phyloP scores from a whole-genome alignment of 2,329 filamentous ascomycete species.

The Colletotrichum musicola region DNA sequence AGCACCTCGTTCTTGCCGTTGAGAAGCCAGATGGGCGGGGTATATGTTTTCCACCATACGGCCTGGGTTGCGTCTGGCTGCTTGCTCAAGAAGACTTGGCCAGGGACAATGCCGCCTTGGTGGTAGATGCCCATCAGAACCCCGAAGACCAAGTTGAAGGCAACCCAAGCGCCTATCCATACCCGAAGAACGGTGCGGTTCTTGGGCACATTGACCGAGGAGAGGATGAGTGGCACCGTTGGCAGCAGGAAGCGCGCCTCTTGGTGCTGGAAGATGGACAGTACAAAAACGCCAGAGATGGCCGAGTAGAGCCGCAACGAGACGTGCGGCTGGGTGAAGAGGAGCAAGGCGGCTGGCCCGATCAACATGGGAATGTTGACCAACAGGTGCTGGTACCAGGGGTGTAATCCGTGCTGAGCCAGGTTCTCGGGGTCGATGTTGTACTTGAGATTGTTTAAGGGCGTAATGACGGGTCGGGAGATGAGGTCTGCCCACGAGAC shows the following conservation, averaged over 20 bases:
- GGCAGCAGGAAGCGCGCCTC: conserved; percentile 84
- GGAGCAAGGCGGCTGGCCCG: conserved; percentile 74
- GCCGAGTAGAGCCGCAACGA: conserved; percentile 79
- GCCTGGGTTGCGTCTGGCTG: conserved; percentile 77
- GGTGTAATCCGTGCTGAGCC: conserved; percentile 81
- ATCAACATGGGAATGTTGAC: conserved; percentile 79
- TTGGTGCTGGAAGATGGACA: conserved; percentile 83
- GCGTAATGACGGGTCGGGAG: conserved; percentile 77
- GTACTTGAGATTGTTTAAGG: conserved; percentile 82
- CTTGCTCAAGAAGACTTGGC: conserved; percentile 79
- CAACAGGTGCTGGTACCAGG: conserved; percentile 81
- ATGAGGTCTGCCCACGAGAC: conserved; percentile 75
- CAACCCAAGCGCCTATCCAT: conserved; percentile 74
- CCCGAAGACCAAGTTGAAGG: conserved; percentile 77
- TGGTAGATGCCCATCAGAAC: conserved; percentile 85
- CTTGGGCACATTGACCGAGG: conserved; percentile 76
- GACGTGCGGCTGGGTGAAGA: conserved; percentile 69
- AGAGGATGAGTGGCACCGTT: conserved; percentile 80
- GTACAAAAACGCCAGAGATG: conserved; percentile 75
- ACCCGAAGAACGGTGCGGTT: conserved; percentile 60
- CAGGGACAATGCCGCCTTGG: conserved; percentile 82
- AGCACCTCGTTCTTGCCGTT: conserved; percentile 81
- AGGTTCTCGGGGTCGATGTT: conserved; percentile 79
- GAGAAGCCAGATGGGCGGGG: conserved; percentile 83
- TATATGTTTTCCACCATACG: conserved; percentile 90